Evolutionary conservation across 306 rosid species (phyloP).

Genomic region (Vigna reflexopilosa): DNA sequence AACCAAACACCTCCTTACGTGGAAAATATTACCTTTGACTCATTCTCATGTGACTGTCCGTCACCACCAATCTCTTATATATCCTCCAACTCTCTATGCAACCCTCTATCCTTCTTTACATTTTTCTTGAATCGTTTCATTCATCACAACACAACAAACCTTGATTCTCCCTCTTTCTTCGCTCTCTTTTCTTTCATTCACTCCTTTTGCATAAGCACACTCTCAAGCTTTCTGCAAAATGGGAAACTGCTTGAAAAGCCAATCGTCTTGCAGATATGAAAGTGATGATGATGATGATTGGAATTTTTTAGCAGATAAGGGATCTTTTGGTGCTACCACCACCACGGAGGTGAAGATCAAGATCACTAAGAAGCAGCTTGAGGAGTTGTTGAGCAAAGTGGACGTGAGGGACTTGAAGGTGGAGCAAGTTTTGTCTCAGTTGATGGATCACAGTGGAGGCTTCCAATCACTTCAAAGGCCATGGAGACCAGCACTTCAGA

Average conservation of each 20-base stretch:
- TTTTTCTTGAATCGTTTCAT: neutral
- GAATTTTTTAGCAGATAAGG: slow-evolving; percentile 36
- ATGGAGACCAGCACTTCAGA: slow-evolving; percentile 86
- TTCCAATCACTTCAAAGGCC: slow-evolving; percentile 57
- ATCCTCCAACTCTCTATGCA: slow-evolving; percentile 37
- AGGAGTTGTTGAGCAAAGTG: slow-evolving; percentile 61
- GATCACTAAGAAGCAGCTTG: slow-evolving; percentile 83
- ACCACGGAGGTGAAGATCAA: slow-evolving; percentile 71
- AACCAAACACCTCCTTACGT: slow-evolving; percentile 32
- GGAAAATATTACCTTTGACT: slow-evolving; percentile 56
- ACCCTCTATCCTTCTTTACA: neutral
- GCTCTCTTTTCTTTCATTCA: neutral
- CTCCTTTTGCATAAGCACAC: neutral
- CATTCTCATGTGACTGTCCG: slow-evolving; percentile 8
- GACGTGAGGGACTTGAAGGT: slow-evolving; percentile 64
- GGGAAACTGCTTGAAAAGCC: slow-evolving; percentile 84
- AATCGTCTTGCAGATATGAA: slow-evolving; percentile 49
- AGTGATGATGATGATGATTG: slow-evolving; percentile 54
- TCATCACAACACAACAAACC: neutral
- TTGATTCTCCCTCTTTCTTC: neutral
- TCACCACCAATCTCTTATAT: slow-evolving; percentile 21
- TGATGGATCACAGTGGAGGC: slow-evolving; percentile 51
- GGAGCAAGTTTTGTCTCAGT: slow-evolving; percentile 66
- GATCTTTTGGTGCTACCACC: neutral
- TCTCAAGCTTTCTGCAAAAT: slow-evolving; percentile 37